Base-by-base conservation (phyloP, 225 moss, liverwort and hornwort species). In the Bryum argenteum region DNA sequence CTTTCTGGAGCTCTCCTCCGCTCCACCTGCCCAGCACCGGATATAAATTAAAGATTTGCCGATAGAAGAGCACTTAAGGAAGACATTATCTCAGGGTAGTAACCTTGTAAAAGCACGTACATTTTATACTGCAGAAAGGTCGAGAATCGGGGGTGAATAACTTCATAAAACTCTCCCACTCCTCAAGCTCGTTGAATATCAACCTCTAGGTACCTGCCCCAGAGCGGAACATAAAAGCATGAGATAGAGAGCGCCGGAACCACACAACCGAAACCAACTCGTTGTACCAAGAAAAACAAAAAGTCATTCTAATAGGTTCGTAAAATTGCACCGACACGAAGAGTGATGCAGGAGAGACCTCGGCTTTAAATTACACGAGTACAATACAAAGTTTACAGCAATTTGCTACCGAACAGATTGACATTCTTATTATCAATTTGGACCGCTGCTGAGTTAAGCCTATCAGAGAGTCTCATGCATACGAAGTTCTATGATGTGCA, bases 171-270 rank as follows among this genome's bases (percentile, higher is more conserved):
- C 22, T 56, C 0, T 33, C 63, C 41, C 67, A 41, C 61, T 28
- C 56, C 63, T 76, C 72, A 58, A 65, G 8, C 40, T 68, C 51
- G 41, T 65, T 65, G 54, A 14, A 16, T 28, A 72, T 71, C 56
- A 48, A 57, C 50, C 67, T 76, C 76, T 68, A 63, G 39, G 24
- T 76, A 57, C 62, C 76, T 72, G 76, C 51, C 72, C 40, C 62
- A 76, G 58, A 41, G 51, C 21, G 43, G 18, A 50, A 70, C 58
- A 28, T 5, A 54, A 54, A 59, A 76, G 14, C 57, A 63, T 42
- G 20, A 57, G 60, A 63, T 17, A 48, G 40, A 52, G 51, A 21
- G 57, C 12, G 33, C n/a, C 33, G 69, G 58, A 33, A 64, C 58
- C 21, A 53, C 52, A 64, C 22, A 65, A 37, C 21, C 64, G 10